These are phyloP conservation scores for Colletotrichum godetiae DNA, from an alignment of 2,329 filamentous ascomycete genomes.

Conservation along the genomic window DNA sequence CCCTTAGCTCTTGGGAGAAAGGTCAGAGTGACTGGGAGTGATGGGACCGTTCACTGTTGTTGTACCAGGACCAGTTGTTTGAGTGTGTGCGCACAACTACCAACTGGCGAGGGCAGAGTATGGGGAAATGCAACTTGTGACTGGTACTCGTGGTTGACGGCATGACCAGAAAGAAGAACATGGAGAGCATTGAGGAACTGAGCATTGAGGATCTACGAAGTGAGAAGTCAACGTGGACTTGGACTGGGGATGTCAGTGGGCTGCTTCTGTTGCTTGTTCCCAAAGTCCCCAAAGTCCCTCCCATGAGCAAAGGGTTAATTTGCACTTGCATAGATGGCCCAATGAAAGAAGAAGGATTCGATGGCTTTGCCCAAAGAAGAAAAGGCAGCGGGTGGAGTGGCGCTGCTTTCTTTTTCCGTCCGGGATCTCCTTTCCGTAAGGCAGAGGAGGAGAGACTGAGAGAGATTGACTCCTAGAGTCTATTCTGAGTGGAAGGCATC, in stretches of 20 bases:
- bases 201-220: neutral
- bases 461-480: neutral
- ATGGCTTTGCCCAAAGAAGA: slow-evolving; percentile 26
- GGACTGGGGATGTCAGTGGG: neutral
- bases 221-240: slow-evolving; percentile 6
- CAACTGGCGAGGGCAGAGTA: neutral
- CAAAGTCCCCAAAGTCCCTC: slow-evolving; percentile 22
- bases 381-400: slow-evolving; percentile 25
- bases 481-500: neutral
- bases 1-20: slow-evolving; percentile 12
- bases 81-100: neutral
- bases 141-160: neutral
- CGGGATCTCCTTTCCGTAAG: slow-evolving; percentile 30
- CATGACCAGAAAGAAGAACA: slow-evolving; percentile 6
- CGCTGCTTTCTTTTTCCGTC: slow-evolving; percentile 21
- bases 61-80: neutral
- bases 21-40: slow-evolving; percentile 10
- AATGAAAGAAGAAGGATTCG: slow-evolving; percentile 12
- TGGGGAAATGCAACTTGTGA: neutral
- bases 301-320: slow-evolving; percentile 14
- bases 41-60: neutral
- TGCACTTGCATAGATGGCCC: slow-evolving; percentile 5
- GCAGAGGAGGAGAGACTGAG: neutral
- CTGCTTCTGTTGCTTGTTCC: neutral
- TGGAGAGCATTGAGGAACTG: too few relatives aligned